phyloP scores from a whole-genome alignment of 75 land plant genomes.

The Pseudotsuga menziesii region DNA sequence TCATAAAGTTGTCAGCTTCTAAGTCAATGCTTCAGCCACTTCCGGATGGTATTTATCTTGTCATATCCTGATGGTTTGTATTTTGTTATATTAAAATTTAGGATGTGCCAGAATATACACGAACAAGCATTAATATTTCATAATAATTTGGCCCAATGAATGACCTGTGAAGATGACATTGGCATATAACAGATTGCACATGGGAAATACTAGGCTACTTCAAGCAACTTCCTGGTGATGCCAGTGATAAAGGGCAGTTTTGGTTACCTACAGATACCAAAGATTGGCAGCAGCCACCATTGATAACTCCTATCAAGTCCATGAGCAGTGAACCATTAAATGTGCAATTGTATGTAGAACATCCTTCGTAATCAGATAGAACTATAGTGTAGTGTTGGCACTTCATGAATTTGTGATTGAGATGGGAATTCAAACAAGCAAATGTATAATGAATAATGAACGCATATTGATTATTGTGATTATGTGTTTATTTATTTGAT shows the following conservation, averaged over 20 bases:
- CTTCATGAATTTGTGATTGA: background rate
- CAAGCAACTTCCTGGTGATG: slow-evolving; percentile 41
- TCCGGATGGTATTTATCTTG: slow-evolving; percentile 42
- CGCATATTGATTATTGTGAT: background rate
- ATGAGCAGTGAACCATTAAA: slow-evolving; percentile 64
- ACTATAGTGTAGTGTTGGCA: background rate
- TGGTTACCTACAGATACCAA: slow-evolving; percentile 80
- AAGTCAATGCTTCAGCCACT: slow-evolving; percentile 51
- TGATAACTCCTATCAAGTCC: slow-evolving; percentile 81
- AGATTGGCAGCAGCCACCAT: slow-evolving; percentile 67
- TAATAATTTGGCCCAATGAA: background rate
- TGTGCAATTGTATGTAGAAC: slow-evolving; percentile 82
- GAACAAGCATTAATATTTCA: background rate
- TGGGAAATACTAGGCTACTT: slow-evolving; percentile 85
- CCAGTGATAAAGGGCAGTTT: slow-evolving; percentile 40
- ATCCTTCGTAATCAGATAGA: slow-evolving; percentile 46
- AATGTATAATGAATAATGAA: no score
- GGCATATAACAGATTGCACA: slow-evolving; percentile 40
- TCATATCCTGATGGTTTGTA: slow-evolving; percentile 40
- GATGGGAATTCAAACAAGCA: no score
- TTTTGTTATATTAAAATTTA: background rate
- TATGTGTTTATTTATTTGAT: background rate
- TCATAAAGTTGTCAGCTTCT: slow-evolving; percentile 66
- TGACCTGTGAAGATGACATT: background rate
- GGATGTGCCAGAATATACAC: background rate